phyloP scores from a whole-genome alignment of 768 basidiomycete genomes.

The Russula sp. region DNA sequence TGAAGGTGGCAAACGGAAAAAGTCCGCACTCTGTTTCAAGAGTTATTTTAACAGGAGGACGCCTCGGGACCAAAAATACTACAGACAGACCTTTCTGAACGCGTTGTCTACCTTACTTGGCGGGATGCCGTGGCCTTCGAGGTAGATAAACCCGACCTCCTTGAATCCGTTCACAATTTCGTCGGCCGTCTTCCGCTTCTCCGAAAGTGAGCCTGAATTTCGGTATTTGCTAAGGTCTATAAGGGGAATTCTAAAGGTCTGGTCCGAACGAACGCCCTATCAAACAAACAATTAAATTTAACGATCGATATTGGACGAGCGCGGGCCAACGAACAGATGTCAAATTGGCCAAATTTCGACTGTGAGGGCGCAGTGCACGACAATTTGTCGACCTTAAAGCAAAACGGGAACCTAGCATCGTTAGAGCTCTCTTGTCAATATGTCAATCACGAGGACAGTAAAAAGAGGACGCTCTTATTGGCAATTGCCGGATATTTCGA shows the following conservation, averaged over 20 bases:
- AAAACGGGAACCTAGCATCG: not conserved
- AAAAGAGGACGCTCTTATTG: not conserved
- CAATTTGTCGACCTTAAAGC: constrained; percentile 8
- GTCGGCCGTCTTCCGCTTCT: constrained; percentile 61
- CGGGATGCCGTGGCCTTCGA: constrained; percentile 70
- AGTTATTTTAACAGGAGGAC: not conserved
- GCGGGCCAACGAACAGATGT: constrained; percentile 9
- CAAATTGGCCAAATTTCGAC: constrained; percentile 4
- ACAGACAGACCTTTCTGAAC: constrained; percentile 56
- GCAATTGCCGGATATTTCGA: constrained; percentile 6
- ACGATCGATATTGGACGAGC: not conserved
- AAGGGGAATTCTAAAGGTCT: constrained; percentile 55
- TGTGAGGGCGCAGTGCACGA: not conserved
- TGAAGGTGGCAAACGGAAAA: constrained; percentile 64
- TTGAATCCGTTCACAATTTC: constrained; percentile 77
- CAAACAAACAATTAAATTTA: not conserved
- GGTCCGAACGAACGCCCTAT: constrained; percentile 40
- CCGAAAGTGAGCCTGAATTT: constrained; percentile 45
- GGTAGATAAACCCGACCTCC: constrained; percentile 76
- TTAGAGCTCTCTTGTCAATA: not conserved
- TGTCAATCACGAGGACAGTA: not conserved
- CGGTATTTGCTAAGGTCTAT: constrained; percentile 75
- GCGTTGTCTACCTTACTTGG: constrained; percentile 52
- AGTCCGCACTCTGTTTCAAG: constrained; percentile 61
- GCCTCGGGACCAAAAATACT: not conserved